phyloP scores from a whole-genome alignment of 2,329 filamentous ascomycete genomes.

The Colletotrichum musicola region DNA sequence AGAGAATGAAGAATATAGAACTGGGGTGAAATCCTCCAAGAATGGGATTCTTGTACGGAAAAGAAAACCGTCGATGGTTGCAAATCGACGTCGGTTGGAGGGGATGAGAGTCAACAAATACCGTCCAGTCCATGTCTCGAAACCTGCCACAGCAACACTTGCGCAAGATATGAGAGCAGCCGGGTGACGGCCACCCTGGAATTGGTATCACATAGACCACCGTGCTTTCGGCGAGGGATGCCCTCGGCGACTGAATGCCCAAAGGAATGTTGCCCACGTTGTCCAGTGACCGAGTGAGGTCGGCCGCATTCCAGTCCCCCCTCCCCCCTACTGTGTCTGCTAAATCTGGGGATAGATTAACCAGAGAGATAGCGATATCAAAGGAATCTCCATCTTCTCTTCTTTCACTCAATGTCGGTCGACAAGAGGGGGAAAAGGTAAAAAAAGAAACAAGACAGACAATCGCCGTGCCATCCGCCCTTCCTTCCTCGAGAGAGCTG shows the following conservation, averaged over 20 bases:
- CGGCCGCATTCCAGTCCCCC: conserved; percentile 38
- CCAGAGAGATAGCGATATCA: conserved; percentile 19
- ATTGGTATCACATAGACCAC: conserved; percentile 34
- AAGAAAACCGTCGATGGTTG: conserved; percentile 38
- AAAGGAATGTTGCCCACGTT: conserved; percentile 38
- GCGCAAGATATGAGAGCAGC: conserved; percentile 35
- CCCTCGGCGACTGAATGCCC: conserved; percentile 21
- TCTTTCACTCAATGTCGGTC: conserved; percentile 26
- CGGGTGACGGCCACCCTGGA: conserved; percentile 30
- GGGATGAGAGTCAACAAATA: conserved; percentile 40
- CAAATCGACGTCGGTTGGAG: conserved; percentile 30
- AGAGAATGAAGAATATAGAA: conserved; percentile 26
- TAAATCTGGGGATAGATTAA: conserved; percentile 25
- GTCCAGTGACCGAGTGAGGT: conserved; percentile 36
- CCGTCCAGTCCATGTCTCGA: conserved; percentile 32
- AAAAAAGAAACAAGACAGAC: conserved; percentile 8
- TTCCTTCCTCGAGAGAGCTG: conserved; percentile 18
- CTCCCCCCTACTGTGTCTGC: conserved; percentile 10
- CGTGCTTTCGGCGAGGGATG: conserved; percentile 36
- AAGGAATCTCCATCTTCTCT: conserved; percentile 8
- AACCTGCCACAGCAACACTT: conserved; percentile 38
- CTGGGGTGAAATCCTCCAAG: conserved; percentile 32
- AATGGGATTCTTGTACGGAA: conserved; percentile 40
- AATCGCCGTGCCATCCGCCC: conserved; percentile 17
- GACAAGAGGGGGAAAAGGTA: conserved; percentile 14